Evolutionary conservation across 2,329 filamentous ascomycete species (phyloP).

Genomic region (Sporothrix brunneoviolacea): DNA sequence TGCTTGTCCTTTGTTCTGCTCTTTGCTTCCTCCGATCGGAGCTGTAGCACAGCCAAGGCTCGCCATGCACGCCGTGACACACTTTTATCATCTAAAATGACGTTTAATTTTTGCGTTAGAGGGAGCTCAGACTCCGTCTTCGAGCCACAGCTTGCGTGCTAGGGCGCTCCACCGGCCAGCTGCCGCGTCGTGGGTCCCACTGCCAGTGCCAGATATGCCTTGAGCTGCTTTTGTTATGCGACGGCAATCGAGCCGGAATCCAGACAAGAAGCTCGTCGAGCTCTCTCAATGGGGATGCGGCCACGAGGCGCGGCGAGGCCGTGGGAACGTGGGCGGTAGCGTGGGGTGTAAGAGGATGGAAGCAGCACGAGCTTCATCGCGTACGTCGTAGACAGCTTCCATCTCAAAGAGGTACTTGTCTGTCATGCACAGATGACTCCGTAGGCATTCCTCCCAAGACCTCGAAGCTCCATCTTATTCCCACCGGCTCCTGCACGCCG

Average conservation of each 20-base stretch:
- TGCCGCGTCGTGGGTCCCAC: no score
- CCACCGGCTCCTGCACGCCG: neutral
- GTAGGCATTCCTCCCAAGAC: constrained; percentile 1
- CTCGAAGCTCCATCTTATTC: constrained; percentile 1
- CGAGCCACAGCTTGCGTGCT: constrained; percentile 1
- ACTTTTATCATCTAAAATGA: neutral
- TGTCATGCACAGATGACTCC: no score
- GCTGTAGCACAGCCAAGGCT: neutral
- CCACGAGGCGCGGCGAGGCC: neutral
- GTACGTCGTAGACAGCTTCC: no score
- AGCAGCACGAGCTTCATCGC: no score
- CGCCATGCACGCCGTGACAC: neutral
- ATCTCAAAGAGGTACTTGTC: no score
- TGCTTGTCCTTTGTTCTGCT: neutral
- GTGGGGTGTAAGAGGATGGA: constrained; percentile 1
- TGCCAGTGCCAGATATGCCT: no score
- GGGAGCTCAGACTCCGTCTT: no score
- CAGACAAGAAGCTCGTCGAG: no score
- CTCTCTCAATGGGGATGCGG: no score
- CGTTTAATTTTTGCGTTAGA: neutral
- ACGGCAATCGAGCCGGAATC: no score
- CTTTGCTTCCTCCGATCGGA: constrained; percentile 5
- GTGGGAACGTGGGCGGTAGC: neutral
- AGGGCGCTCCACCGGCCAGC: no score
- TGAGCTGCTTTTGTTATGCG: no score